Conservation (phyloP, 2,329 filamentous ascomycete genomes). For the Penicillium brasilianum region DNA sequence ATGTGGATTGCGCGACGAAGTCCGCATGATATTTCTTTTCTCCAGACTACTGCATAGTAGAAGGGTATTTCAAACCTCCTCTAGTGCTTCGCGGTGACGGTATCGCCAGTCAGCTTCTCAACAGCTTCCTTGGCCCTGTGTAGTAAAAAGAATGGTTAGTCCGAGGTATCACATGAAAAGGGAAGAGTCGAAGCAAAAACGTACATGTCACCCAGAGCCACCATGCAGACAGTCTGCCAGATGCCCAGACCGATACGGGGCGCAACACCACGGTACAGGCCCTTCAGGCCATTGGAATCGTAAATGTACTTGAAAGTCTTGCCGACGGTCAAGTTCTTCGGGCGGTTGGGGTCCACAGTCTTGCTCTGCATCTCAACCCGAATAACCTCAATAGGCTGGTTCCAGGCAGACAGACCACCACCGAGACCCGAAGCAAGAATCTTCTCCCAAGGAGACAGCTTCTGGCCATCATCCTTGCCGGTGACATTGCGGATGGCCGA, state of each 20-base stretch:
- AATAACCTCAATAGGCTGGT: constrained; percentile 99
- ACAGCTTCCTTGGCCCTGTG: constrained; percentile 67
- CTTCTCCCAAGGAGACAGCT: constrained; percentile 82
- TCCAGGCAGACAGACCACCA: constrained; percentile 96
- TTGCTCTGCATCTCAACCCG: constrained; percentile 99
- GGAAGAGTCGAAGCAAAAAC: constrained; percentile 45
- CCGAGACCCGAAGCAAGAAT: constrained; percentile 83
- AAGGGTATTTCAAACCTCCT: constrained; percentile 49
- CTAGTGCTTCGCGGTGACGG: constrained; percentile 69
- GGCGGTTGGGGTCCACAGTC: constrained; percentile 94
- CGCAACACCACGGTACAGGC: constrained; percentile 92
- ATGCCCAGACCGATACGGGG: constrained; percentile 93
- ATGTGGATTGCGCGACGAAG: constrained; percentile 15
- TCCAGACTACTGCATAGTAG: constrained; percentile 32
- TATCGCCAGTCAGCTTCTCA: constrained; percentile 67
- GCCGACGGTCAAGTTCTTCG: constrained; percentile 97
- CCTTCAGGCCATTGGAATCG: constrained; percentile 81
- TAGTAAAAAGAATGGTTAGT: constrained; percentile 36
- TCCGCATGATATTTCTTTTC: constrained; percentile 14
- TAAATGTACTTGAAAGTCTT: constrained; percentile 88
- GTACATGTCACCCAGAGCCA: constrained; percentile 96
- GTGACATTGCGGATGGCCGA: constrained; percentile 79
- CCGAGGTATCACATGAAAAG: constrained; percentile 35
- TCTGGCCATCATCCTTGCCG: constrained; percentile 78
- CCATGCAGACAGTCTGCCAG: constrained; percentile 99